phyloP scores from a whole-genome alignment of 768 basidiomycete species.

The Brasilioporus rufonigricans region DNA sequence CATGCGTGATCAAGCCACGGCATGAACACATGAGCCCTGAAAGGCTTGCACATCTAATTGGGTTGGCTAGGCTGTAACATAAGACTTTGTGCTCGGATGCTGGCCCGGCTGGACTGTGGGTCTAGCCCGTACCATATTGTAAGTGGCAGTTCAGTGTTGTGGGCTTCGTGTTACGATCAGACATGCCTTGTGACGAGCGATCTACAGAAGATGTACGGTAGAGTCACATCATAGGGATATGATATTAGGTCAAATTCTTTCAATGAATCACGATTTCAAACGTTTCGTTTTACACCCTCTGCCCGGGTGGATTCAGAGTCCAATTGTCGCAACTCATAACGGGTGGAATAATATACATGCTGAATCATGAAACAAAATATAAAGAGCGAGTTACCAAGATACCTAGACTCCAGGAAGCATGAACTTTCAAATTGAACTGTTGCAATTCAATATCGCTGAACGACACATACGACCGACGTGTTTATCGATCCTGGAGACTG shows the following conservation, averaged over 20 bases:
- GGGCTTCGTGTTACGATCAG: not conserved
- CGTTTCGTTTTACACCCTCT: not conserved
- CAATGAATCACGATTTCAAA: not conserved
- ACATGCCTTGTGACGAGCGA: not conserved
- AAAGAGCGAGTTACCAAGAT: slow-evolving; percentile 2
- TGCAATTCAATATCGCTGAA: not conserved
- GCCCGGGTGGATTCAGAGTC: not conserved
- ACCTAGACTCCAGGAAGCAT: not conserved
- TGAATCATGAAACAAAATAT: slow-evolving; percentile 6
- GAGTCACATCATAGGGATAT: not conserved
- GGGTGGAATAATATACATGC: slow-evolving; percentile 23
- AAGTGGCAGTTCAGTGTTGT: not conserved
- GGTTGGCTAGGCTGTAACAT: slow-evolving; percentile 3
- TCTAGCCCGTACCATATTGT: not conserved
- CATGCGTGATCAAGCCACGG: slow-evolving; percentile 10
- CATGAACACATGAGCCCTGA: slow-evolving; percentile 6
- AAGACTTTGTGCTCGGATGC: not conserved
- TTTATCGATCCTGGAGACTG: slow-evolving; percentile 43
- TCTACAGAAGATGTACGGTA: not conserved
- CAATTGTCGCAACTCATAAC: slow-evolving; percentile 3
- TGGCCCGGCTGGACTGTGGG: not conserved
- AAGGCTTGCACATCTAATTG: slow-evolving; percentile 12
- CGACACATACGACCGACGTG: not conserved
- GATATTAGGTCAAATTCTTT: not conserved
- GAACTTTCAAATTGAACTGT: not conserved